Evolutionary conservation across 2,329 filamentous ascomycete species (phyloP).

Genomic region (Hymenoscyphus linearis): DNA sequence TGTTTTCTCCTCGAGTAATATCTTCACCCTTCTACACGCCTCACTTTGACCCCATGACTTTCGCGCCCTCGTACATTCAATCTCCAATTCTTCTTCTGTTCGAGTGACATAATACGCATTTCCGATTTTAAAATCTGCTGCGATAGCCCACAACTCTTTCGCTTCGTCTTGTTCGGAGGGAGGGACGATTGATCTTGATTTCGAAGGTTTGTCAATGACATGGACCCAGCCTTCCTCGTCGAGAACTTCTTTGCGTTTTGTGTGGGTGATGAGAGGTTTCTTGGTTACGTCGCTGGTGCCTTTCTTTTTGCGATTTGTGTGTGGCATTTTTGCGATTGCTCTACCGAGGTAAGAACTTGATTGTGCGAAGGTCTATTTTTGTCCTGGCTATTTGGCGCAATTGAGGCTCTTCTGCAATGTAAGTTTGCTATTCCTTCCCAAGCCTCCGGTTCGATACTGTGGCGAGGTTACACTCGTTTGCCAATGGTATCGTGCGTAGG

Average conservation of each 20-base stretch:
- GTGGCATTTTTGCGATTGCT: constrained; percentile 18
- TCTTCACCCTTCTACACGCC: constrained; percentile 17
- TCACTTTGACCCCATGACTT: constrained; percentile 27
- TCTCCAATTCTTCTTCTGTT: constrained; percentile 26
- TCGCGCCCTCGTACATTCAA: constrained; percentile 23
- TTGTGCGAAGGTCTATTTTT: constrained; percentile 1
- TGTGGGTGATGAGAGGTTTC: constrained; percentile 21
- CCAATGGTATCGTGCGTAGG: background rate
- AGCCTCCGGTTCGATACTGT: background rate
- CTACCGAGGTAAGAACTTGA: background rate
- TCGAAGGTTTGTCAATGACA: constrained; percentile 26
- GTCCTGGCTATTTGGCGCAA: background rate
- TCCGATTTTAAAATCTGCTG: constrained; percentile 25
- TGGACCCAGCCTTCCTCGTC: constrained; percentile 33
- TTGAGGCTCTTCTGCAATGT: background rate
- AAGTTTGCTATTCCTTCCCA: background rate
- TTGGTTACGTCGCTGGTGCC: constrained; percentile 1
- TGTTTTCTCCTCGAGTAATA: constrained; percentile 10
- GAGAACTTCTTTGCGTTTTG: constrained; percentile 28
- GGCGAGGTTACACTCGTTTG: background rate
- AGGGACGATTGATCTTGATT: constrained; percentile 1
- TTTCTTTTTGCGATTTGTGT: constrained; percentile 28
- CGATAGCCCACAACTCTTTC: constrained; percentile 3
- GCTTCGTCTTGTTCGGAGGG: constrained; percentile 19
- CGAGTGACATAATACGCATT: constrained; percentile 27